Evolutionary conservation across 352 stramenopile species (phyloP).

Genomic region (Thalassiosira livingstoniorum): DNA sequence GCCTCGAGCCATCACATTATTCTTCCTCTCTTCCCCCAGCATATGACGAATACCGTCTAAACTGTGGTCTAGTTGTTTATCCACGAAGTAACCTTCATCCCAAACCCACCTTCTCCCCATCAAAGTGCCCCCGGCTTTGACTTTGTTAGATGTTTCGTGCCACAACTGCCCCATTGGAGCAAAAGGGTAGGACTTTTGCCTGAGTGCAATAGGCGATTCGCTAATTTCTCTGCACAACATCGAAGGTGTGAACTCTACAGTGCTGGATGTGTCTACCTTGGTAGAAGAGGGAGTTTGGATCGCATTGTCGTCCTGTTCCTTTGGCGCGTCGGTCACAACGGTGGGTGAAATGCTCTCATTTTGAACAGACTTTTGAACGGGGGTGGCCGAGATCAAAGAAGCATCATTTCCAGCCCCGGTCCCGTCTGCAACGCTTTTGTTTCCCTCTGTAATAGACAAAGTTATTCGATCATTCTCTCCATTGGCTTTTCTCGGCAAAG

Average conservation of each 20-base stretch:
- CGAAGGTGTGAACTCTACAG: not conserved
- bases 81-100: conserved; percentile 56
- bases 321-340: no score
- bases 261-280: not conserved
- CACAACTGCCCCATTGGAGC: conserved; percentile 51
- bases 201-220: not conserved
- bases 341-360: no score
- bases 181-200: conserved; percentile 19
- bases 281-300: no score
- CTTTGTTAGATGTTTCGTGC: conserved; percentile 33
- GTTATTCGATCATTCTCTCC: no score
- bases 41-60: not conserved
- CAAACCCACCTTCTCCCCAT: conserved; percentile 50
- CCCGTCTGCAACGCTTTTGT: no score
- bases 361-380: no score
- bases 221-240: conserved; percentile 5
- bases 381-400: no score
- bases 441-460: no score
- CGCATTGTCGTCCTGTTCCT: no score
- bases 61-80: conserved; percentile 28
- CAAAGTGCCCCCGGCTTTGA: conserved; percentile 42
- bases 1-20: not conserved
- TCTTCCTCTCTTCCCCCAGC: conserved; percentile 3
- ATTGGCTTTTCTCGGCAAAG: no score
- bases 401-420: no score